phyloP scores from a whole-genome alignment of 768 basidiomycete species.

The Lactarius akahatsu region DNA sequence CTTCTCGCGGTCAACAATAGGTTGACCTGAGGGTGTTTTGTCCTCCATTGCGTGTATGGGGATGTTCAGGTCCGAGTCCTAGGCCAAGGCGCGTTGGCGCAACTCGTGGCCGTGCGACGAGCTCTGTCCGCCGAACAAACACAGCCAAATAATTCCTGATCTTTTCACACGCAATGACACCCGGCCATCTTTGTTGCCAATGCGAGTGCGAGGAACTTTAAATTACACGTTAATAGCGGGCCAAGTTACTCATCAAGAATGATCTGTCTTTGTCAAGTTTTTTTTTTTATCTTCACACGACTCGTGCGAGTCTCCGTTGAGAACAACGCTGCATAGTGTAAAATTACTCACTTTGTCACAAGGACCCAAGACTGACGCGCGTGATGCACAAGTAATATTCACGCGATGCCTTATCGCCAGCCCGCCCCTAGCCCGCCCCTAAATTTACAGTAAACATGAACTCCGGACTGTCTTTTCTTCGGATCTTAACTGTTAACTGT shows the following conservation, averaged over 20 bases:
- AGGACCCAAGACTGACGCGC: neutral
- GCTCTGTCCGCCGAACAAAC: conserved; percentile 8
- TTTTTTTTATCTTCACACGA: neutral
- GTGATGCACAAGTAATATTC: neutral
- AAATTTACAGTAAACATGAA: neutral
- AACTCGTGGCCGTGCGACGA: neutral
- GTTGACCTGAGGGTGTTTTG: conserved; percentile 45
- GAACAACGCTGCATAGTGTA: neutral
- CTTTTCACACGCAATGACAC: conserved; percentile 6
- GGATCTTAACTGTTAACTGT: too few relatives aligned
- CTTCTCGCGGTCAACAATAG: conserved; percentile 58
- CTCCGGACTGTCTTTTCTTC: neutral
- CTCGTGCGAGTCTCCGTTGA: neutral
- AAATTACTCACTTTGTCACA: neutral
- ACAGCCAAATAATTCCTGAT: conserved; percentile 5
- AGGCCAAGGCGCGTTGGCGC: neutral
- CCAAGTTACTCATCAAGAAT: neutral
- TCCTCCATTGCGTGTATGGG: conserved; percentile 36
- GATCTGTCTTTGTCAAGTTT: neutral
- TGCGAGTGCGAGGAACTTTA: neutral
- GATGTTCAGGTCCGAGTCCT: neutral
- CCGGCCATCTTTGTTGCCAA: neutral
- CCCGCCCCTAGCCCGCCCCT: too few relatives aligned
- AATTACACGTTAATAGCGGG: neutral
- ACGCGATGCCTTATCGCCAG: neutral